phyloP scores from a whole-genome alignment of 768 basidiomycete species.

The Hydnum rufescens region DNA sequence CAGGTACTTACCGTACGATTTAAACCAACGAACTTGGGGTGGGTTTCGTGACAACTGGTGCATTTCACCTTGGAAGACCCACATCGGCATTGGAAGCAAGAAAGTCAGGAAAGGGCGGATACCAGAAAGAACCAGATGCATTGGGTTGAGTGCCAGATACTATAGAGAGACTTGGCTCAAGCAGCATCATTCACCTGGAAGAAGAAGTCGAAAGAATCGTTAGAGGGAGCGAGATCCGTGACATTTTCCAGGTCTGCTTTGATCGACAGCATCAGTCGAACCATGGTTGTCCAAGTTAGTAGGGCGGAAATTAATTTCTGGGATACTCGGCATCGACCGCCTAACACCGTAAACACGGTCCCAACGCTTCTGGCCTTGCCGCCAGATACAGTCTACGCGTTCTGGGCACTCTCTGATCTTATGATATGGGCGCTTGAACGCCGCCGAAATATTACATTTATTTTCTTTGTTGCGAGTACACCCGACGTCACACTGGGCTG shows the following conservation, averaged over 20 bases:
- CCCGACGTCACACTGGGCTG: no score
- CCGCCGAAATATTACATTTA: no score
- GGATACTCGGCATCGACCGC: no score
- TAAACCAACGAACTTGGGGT: constrained; percentile 49
- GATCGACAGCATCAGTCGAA: constrained; percentile 11
- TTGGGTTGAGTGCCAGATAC: not conserved
- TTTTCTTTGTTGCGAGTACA: no score
- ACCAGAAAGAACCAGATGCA: no score
- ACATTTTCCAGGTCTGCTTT: constrained; percentile 62
- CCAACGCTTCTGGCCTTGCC: no score
- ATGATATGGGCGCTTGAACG: no score
- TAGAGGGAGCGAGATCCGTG: constrained; percentile 43
- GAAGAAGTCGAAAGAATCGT: constrained; percentile 56
- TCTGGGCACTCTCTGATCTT: no score
- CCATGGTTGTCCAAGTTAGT: constrained; percentile 1
- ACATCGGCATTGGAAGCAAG: not conserved
- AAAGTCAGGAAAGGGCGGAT: not conserved
- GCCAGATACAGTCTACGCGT: no score
- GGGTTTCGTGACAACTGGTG: constrained; percentile 56
- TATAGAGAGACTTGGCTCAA: not conserved
- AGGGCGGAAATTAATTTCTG: no score
- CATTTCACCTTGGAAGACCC: constrained; percentile 39
- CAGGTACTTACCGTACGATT: constrained; percentile 38
- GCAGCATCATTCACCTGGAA: constrained; percentile 33
- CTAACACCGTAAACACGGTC: no score